Conservation (phyloP, 108 stramenopile genomes). For the Cyclotella kingstonii region DNA sequence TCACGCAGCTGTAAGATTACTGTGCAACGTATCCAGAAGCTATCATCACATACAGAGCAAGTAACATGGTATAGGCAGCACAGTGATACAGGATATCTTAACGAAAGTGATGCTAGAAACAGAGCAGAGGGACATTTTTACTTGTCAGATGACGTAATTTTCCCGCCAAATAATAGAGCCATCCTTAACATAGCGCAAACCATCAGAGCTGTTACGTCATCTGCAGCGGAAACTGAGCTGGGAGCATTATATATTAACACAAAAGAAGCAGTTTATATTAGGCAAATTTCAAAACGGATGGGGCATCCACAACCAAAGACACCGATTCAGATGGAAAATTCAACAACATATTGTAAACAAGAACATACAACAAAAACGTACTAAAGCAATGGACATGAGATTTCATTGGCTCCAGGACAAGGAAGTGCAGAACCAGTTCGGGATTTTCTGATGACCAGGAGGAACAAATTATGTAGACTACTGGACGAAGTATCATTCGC, state of each 20-base stretch:
- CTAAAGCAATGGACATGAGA: too few relatives aligned
- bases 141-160: background rate
- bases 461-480: too few relatives aligned
- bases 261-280: background rate
- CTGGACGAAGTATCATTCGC: too few relatives aligned
- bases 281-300: background rate
- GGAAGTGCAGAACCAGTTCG: too few relatives aligned
- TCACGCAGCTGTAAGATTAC: background rate
- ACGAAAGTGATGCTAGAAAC: background rate
- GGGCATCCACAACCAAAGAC: background rate
- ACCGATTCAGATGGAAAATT: background rate
- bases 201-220: background rate
- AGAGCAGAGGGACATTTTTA: background rate
- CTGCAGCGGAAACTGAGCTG: background rate
- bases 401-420: too few relatives aligned
- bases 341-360: too few relatives aligned
- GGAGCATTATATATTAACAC: background rate
- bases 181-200: background rate
- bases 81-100: background rate
- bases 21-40: background rate
- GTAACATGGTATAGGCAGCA: background rate
- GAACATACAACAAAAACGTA: too few relatives aligned
- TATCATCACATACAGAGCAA: background rate
- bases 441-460: too few relatives aligned
- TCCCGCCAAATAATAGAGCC: background rate